Evolutionary conservation across 345 rosid genomes (phyloP), one percentile per base, ranked within the genome.

Genomic region (Stellera chamaejasme): DNA sequence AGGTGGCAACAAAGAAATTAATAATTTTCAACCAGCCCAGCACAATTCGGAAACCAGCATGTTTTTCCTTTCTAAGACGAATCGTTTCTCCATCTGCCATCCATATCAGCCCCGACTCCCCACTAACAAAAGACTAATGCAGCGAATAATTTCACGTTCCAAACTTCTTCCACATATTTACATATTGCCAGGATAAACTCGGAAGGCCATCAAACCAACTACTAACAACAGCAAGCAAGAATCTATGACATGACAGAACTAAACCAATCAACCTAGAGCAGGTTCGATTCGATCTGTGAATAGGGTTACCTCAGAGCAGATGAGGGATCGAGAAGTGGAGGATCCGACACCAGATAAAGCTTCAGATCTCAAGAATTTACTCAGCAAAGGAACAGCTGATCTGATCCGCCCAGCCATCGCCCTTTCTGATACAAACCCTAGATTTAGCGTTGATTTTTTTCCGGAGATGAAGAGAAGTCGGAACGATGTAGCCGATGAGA

Each of bases 361-460:
- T 36, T 81, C 75, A 59, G 88, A 66, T 10, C 75, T 28, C 12
- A 82, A 16, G 53, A 77, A 23, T 59, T 57, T 74, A 62, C 65
- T 62, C 67, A 83, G 57, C 55, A 84, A 62, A 62, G 87, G 80
- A 61, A 81, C 73, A 43, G 72, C 75, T 66, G 84, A 87, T 87
- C 96, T 74, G 72, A 87, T 32, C 59, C 94, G 94, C 52, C 77
- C 75, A 10, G 81, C 78, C 71, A 80, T 67, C 47, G 93, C 85
- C 78, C 79, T 78, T 61, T 62, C 64, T 61, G 50, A 11, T 13
- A 69, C 27, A 72, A 82, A 71, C 79, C 85, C 86, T 78, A 74
- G 3, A 51, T 27, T 16, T 52, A n/a, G 12, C 19, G 50, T 32
- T 27, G 57, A 52, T 42, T 26, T 9, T 9, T 19, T 8, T 8